Conservation (phyloP, 345 rosid genomes). For the Melastoma malabathricum region DNA sequence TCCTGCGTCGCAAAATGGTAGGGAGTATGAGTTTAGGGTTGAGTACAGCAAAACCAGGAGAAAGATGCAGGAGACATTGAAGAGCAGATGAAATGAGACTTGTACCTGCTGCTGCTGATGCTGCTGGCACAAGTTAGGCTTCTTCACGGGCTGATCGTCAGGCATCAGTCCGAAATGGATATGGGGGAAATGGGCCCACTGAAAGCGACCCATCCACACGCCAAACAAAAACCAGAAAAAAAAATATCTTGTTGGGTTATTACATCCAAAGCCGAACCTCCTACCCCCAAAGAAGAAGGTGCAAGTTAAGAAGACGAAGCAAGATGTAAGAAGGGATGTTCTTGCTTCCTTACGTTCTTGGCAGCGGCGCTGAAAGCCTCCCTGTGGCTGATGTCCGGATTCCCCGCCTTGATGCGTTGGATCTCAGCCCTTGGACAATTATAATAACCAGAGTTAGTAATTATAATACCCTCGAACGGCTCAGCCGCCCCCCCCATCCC, state of each 20-base stretch:
- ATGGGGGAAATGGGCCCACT: constrained; percentile 99
- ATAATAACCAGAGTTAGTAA: not conserved
- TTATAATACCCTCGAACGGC: too few species aligned
- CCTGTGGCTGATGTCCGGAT: constrained; percentile 98
- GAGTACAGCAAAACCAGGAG: not conserved
- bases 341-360: constrained; percentile 78
- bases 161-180: constrained; percentile 93
- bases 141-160: constrained; percentile 92
- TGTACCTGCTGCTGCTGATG: constrained; percentile 47
- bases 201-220: constrained; percentile 6
- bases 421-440: constrained; percentile 73
- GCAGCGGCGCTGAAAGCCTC: constrained; percentile 99
- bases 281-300: not conserved
- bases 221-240: too few species aligned
- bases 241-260: too few species aligned
- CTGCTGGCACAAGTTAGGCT: constrained; percentile 58
- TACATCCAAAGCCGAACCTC: not conserved
- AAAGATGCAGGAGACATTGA: not conserved
- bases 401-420: constrained; percentile 97
- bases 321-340: constrained; percentile 5
- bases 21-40: not conserved
- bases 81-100: constrained; percentile 5
- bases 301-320: constrained; percentile 2
- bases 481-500: too few species aligned
- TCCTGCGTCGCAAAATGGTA: constrained; percentile 27